These are phyloP conservation scores for Phytopythium mirpurense DNA, from an alignment of 352 stramenopile species.

Conservation along the genomic window DNA sequence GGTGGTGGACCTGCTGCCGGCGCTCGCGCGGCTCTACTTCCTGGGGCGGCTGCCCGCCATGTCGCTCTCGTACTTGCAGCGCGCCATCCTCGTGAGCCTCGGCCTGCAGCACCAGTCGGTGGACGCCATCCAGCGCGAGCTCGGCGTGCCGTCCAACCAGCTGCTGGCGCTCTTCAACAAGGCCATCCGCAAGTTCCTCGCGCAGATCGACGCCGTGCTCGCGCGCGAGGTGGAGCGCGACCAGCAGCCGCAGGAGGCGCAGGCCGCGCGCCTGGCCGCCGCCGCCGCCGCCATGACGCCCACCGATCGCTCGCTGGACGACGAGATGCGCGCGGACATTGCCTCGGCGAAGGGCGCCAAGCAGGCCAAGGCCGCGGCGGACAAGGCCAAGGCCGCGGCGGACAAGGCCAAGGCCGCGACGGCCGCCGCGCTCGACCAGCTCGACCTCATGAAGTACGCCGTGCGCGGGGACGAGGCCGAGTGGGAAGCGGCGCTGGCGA, in stretches of 20 bases:
- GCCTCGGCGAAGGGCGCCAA: too few relatives aligned
- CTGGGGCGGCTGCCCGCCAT: conserved; percentile 90
- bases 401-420: conserved; percentile 57
- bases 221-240: conserved; percentile 86
- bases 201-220: conserved; percentile 71
- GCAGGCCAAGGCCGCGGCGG: too few relatives aligned
- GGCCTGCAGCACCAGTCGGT: conserved; percentile 93
- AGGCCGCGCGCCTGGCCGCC: conserved; percentile 47
- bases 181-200: conserved; percentile 86
- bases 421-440: conserved; percentile 60
- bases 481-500: conserved; percentile 75
- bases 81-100: conserved; percentile 94
- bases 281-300: conserved; percentile 74
- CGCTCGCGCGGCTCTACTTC: conserved; percentile 95
- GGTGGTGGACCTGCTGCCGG: conserved; percentile 96
- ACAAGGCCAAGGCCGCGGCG: too few relatives aligned
- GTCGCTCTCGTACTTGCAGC: conserved; percentile 94
- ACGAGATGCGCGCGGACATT: conserved; percentile 71
- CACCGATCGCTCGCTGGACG: conserved; percentile 76
- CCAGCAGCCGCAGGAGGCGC: conserved; percentile 30
- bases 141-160: conserved; percentile 94
- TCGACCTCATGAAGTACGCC: conserved; percentile 95
- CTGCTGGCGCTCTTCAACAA: conserved; percentile 99
- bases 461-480: conserved; percentile 92
- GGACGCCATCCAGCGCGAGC: conserved; percentile 90